Evolutionary conservation across 108 stramenopile species (phyloP).

Genomic region (Bacterosira constricta): DNA sequence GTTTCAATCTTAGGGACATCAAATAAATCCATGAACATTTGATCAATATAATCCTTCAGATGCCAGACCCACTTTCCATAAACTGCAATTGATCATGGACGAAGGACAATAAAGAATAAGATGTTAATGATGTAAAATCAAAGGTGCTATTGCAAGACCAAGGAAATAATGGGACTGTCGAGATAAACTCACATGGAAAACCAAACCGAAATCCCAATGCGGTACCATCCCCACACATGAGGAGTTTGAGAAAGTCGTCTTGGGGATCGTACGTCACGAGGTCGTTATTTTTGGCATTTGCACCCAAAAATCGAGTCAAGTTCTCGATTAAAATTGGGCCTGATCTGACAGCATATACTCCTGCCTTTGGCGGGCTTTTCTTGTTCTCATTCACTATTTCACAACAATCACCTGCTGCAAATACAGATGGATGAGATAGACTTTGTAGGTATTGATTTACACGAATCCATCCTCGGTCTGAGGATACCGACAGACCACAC

Average conservation of each 20-base stretch:
- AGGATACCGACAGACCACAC: slow-evolving; percentile 60
- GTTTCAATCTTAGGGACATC: slow-evolving; percentile 32
- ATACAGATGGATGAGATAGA: slow-evolving; percentile 75
- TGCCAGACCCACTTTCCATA: slow-evolving; percentile 89
- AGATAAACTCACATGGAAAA: slow-evolving; percentile 41
- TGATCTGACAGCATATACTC: slow-evolving; percentile 88
- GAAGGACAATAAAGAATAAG: too few relatives aligned
- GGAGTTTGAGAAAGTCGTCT: slow-evolving; percentile 83
- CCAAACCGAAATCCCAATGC: slow-evolving; percentile 91
- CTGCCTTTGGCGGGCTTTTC: slow-evolving; percentile 77
- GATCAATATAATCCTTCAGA: slow-evolving; percentile 81
- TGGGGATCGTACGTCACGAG: slow-evolving; percentile 69
- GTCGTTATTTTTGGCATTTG: neutral
- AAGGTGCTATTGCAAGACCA: neutral
- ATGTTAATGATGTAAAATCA: neutral
- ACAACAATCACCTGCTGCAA: slow-evolving; percentile 89
- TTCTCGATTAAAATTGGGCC: slow-evolving; percentile 86
- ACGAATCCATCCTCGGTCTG: slow-evolving; percentile 77
- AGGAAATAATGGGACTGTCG: neutral
- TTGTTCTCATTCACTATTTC: slow-evolving; percentile 45
- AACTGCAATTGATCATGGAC: too few relatives aligned
- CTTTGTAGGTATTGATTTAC: slow-evolving; percentile 80
- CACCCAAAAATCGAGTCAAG: slow-evolving; percentile 51
- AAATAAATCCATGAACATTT: slow-evolving; percentile 83
- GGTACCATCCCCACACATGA: slow-evolving; percentile 86